These are phyloP conservation scores for Rhizopogon rudus DNA, from an alignment of 768 basidiomycete genomes.

Conservation along the genomic window DNA sequence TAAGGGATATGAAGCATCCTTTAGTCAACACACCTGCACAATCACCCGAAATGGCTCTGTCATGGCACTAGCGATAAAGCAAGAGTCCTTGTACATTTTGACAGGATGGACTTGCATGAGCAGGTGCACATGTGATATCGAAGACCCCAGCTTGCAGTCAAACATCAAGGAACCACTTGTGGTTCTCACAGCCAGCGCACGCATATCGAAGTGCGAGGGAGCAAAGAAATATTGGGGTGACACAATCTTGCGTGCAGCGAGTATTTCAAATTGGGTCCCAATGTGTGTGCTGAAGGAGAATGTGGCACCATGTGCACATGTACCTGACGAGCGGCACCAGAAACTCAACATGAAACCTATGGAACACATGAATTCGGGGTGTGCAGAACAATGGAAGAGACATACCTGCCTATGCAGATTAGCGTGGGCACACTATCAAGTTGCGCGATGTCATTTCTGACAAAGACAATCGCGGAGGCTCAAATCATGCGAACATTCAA, in stretches of 20 bases:
- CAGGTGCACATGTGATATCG: background rate
- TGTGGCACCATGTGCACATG: conserved; percentile 21
- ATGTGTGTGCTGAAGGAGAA: background rate
- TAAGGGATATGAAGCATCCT: background rate
- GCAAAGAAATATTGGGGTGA: background rate
- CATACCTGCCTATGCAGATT: background rate
- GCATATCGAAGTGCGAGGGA: background rate
- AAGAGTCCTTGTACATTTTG: conserved; percentile 5
- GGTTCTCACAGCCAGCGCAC: too few relatives aligned
- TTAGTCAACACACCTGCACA: background rate
- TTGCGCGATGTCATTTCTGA: background rate
- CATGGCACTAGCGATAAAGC: background rate
- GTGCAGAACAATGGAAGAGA: background rate
- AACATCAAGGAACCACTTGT: too few relatives aligned
- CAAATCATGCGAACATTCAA: background rate
- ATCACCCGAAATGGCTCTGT: background rate
- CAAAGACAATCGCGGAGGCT: background rate
- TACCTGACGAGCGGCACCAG: conserved; percentile 19
- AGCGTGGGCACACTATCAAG: background rate
- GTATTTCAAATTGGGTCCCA: background rate
- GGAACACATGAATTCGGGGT: background rate
- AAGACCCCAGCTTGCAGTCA: background rate
- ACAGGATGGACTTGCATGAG: background rate
- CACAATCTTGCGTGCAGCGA: background rate
- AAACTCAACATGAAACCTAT: conserved; percentile 1